Evolutionary conservation across 2,329 filamentous ascomycete species (phyloP), one percentile per base, ranked within the genome.

Genomic region (Stagonosporopsis rhizophila): DNA sequence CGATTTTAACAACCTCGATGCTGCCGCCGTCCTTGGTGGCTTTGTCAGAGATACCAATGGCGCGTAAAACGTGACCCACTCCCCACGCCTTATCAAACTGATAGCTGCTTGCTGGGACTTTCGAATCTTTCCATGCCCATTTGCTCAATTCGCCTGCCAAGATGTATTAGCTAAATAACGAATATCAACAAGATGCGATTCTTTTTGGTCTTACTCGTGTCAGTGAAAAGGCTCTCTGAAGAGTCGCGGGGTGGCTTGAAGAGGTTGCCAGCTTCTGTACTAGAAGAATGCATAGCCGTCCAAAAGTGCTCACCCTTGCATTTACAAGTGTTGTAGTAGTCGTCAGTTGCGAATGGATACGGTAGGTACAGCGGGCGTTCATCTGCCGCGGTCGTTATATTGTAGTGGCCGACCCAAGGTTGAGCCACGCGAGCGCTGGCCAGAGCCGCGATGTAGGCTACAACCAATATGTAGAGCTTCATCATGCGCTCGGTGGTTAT

Each of bases 221-320:
- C 22, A 11, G 30, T 44, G 39, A 44, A 44, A 14, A 11, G 19
- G 17, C 54, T 57, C 39, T 52, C 48, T 12, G 54, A 46, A 9
- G 42, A 34, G 27, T 44, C 42, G 8, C 48, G 42, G 3, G 12
- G 7, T 5, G 54, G 54, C 6, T 32, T 42, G 39, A 57, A 57
- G 6, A 57, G 48, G 15, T 19, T 57, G 25, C 48, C 54, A 6
- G 54, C 44, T 4, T 27, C 38, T 25, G 35, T 25, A 15, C 27
- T 52, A 2, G 48, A 27, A 3, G 32, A 30, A 15, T 52, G 54
- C 48, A 57, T 52, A 2, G 54, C 54, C 12, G 19, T 42, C 30
- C n/a, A 35, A 15, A 57, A 57, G 22, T 44, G 39, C 48, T 49
- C 23, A 15, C 54, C 54, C 17, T 47, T 52, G 38, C 54, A 57